phyloP scores from a whole-genome alignment of 2,329 filamentous ascomycete genomes.

The Tricladium varicosporioides region DNA sequence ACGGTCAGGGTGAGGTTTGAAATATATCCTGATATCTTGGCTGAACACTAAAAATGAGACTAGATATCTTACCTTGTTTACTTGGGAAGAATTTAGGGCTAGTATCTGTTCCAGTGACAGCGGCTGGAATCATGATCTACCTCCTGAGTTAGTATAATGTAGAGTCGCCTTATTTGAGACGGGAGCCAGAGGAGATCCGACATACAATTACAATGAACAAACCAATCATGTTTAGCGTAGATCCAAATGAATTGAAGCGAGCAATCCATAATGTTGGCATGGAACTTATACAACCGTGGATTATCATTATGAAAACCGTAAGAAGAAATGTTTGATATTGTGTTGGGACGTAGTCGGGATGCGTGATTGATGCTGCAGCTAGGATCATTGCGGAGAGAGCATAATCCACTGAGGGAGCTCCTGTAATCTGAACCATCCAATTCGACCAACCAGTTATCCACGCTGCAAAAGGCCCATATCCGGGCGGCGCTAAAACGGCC shows the following conservation, averaged over 20 bases:
- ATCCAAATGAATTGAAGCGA: conserved; percentile 66
- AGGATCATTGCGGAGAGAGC: conserved; percentile 68
- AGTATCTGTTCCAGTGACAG: conserved; percentile 42
- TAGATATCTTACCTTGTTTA: too few relatives aligned
- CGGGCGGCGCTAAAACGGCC: conserved; percentile 65
- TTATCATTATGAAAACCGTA: conserved; percentile 63
- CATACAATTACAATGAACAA: conserved; percentile 56
- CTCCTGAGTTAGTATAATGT: too few relatives aligned
- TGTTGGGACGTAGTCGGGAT: conserved; percentile 63
- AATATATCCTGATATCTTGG: too few relatives aligned
- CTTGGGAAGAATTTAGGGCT: conserved; percentile 54
- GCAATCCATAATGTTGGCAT: conserved; percentile 72
- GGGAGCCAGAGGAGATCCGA: too few relatives aligned
- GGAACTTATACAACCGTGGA: conserved; percentile 65
- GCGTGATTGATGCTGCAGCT: conserved; percentile 64
- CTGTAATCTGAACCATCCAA: conserved; percentile 66
- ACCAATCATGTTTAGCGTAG: conserved; percentile 68
- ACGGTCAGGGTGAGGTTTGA: too few relatives aligned
- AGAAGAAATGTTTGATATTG: conserved; percentile 68
- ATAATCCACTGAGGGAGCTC: conserved; percentile 65
- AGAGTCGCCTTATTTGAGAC: too few relatives aligned
- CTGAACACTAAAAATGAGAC: too few relatives aligned
- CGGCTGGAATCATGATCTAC: conserved; percentile 62
- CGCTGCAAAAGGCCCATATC: conserved; percentile 64
- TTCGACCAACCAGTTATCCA: conserved; percentile 72